These are phyloP conservation scores for Leccinum longicurvipes DNA, from an alignment of 768 basidiomycete species.

Conservation along the genomic window DNA sequence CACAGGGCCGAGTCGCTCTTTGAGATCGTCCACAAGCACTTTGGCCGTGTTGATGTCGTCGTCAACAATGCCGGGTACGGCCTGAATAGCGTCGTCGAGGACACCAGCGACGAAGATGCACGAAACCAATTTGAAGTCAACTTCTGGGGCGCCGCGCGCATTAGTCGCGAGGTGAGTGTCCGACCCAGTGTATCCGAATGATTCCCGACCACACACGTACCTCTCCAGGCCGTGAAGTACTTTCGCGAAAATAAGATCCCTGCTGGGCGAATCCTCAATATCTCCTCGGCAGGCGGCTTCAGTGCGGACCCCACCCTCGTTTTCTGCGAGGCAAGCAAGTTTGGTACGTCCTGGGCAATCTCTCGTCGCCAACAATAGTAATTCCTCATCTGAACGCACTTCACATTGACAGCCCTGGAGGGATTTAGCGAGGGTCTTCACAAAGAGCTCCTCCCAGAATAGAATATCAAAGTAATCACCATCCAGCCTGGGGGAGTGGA, in stretches of 20 bases:
- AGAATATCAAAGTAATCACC: slow-evolving; percentile 27
- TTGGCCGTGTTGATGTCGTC: slow-evolving; percentile 33
- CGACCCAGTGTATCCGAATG: neutral
- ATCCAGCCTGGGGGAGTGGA: slow-evolving; percentile 20
- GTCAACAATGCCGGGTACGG: slow-evolving; percentile 33
- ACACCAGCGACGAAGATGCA: slow-evolving; percentile 22
- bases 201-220: neutral
- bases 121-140: slow-evolving; percentile 31
- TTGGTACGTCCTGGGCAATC: slow-evolving; percentile 7
- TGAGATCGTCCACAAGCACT: slow-evolving; percentile 16
- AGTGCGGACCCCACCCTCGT: slow-evolving; percentile 12
- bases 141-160: slow-evolving; percentile 31
- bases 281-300: slow-evolving; percentile 22
- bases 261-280: slow-evolving; percentile 21
- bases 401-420: slow-evolving; percentile 21
- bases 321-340: slow-evolving; percentile 23
- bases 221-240: slow-evolving; percentile 23
- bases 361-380: no score
- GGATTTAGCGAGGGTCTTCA: slow-evolving; percentile 25
- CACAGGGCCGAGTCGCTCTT: slow-evolving; percentile 21
- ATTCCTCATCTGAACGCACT: neutral
- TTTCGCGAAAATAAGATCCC: slow-evolving; percentile 31
- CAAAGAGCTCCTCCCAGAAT: slow-evolving; percentile 21
- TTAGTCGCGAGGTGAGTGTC: slow-evolving; percentile 22
- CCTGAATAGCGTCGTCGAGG: slow-evolving; percentile 26